Evolutionary conservation across 2,329 filamentous ascomycete species (phyloP).

Genomic region (Pseudopyrenochaeta lycopersici): DNA sequence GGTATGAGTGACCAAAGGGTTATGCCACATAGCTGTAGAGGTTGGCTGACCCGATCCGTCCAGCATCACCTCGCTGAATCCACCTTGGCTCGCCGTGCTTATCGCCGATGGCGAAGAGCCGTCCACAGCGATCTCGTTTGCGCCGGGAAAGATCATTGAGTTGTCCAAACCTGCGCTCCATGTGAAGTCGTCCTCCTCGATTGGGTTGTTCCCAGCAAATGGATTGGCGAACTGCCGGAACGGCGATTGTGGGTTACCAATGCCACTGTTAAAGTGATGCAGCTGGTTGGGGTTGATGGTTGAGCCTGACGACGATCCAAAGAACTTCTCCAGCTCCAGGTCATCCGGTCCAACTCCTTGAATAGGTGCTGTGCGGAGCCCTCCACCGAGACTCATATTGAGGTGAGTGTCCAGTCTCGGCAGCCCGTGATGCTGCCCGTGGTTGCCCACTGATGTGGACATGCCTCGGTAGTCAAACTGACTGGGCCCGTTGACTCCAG

Average conservation of each 20-base stretch:
- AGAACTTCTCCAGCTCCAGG: slow-evolving; percentile 75
- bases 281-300: slow-evolving; percentile 74
- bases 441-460: slow-evolving; percentile 72
- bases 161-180: slow-evolving; percentile 87
- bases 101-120: slow-evolving; percentile 95
- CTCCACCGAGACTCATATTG: slow-evolving; percentile 70
- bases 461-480: slow-evolving; percentile 76
- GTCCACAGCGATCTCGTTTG: slow-evolving; percentile 83
- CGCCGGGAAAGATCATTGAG: slow-evolving; percentile 61
- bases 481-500: slow-evolving; percentile 66
- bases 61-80: slow-evolving; percentile 89
- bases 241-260: slow-evolving; percentile 66
- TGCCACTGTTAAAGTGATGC: slow-evolving; percentile 85
- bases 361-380: slow-evolving; percentile 77
- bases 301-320: slow-evolving; percentile 64
- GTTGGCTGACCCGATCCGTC: slow-evolving; percentile 67
- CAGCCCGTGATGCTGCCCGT: slow-evolving; percentile 72
- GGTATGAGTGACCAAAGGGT: slow-evolving; percentile 70
- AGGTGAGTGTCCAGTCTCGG: slow-evolving; percentile 86
- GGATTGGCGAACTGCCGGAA: slow-evolving; percentile 55
- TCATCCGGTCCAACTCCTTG: slow-evolving; percentile 65
- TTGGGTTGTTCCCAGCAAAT: slow-evolving; percentile 67
- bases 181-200: slow-evolving; percentile 80
- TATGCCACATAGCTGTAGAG: slow-evolving; percentile 50
- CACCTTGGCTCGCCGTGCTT: slow-evolving; percentile 91